Conservation (phyloP, 495 filamentous ascomycete genomes). For the Trichocladium antarcticum region DNA sequence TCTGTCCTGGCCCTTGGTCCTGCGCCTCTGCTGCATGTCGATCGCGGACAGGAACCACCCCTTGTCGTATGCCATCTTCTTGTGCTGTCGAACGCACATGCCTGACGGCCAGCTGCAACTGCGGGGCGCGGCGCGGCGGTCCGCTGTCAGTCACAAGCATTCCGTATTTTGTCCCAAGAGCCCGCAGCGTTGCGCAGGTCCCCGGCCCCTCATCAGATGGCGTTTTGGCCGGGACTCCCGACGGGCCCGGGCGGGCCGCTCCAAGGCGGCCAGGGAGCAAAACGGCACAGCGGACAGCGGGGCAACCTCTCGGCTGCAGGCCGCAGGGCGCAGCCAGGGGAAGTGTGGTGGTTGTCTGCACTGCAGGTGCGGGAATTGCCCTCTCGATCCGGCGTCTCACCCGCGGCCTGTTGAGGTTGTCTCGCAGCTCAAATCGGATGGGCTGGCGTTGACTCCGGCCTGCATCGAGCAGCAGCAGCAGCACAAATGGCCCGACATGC, state of each 20-base stretch:
- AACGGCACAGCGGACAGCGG: background rate
- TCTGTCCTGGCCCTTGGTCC: constrained; percentile 1
- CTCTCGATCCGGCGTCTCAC: constrained; percentile 9
- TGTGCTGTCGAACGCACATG: background rate
- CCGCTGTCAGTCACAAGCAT: background rate
- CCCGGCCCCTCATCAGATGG: background rate
- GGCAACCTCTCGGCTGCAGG: constrained; percentile 13
- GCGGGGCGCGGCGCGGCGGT: background rate
- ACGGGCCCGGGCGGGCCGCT: background rate
- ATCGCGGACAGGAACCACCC: constrained; percentile 8
- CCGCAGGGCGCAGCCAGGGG: constrained; percentile 8
- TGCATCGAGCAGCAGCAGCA: too few relatives aligned
- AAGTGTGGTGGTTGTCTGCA: constrained; percentile 11
- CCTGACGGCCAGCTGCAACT: too few relatives aligned
- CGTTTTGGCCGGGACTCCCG: background rate
- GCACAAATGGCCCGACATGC: too few relatives aligned
- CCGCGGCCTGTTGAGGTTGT: background rate
- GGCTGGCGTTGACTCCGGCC: too few relatives aligned
- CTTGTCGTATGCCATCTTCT: too few relatives aligned
- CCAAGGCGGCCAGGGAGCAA: constrained; percentile 4
- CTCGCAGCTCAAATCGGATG: background rate
- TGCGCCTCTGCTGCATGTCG: constrained; percentile 11
- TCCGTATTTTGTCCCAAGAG: background rate
- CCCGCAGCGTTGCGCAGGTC: constrained; percentile 1
- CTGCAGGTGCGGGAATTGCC: constrained; percentile 12